Evolutionary conservation across 176 grass and related monocot genomes (phyloP), one percentile per base, ranked within the genome.

Genomic region (Avena insularis): DNA sequence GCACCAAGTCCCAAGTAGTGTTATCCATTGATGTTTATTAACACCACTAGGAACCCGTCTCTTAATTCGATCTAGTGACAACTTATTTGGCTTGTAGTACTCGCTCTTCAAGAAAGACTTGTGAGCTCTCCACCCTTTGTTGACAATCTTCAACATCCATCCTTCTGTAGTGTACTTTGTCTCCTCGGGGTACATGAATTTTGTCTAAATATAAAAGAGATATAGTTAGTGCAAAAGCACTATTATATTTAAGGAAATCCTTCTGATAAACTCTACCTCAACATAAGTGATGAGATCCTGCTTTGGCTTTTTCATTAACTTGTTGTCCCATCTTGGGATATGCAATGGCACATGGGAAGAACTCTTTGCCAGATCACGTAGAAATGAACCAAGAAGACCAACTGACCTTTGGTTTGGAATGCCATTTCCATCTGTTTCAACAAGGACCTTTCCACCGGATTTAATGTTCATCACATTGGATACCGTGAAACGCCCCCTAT

Each of bases 311-410:
- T 1, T 15, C 31, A 69, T 17, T 69, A 69, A 38, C 65, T 69
- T 69, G 65, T 68, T 68, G 31, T 69, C 65, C 65, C 65, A 69
- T 69, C 65, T 69, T 69, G 65, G 6, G 16, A 69, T 69, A 36
- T 69, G 31, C 2, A 69, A 2, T 35, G 65, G 65, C 14, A 36
- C 65, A 69, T 69, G 33, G 31, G 64, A 69, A 36, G 65, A 69
- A 36, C 38, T 69, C 33, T 38, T 69, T 14, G 65, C 65, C 14
- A 69, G 33, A 19, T 6, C 31, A 8, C 31, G 31, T 9, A 69
- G 33, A 17, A 69, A 69, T 9, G 33, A 69, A 69, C 31, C 65
- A 69, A 69, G 65, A 69, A 69, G 65, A 6, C 65, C 7, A 38
- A 6, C 65, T 38, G 65, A 69, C 15, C 65, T 69, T 38, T 69